Evolutionary conservation across 768 basidiomycete species (phyloP), one percentile per base, ranked within the genome.

Genomic region (Sarcodon sp.): DNA sequence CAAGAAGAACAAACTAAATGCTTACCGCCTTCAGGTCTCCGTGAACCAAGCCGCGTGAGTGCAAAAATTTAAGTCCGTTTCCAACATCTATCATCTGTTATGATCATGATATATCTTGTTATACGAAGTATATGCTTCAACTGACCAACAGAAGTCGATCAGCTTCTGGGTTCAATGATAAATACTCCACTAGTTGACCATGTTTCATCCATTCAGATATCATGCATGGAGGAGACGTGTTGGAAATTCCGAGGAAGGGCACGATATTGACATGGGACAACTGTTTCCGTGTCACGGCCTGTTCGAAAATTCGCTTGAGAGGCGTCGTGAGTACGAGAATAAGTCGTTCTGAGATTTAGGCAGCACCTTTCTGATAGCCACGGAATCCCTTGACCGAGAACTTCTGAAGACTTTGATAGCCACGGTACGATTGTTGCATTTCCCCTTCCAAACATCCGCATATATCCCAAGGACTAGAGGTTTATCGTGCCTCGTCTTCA

Each of bases 401-500:
- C 35, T 31, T 3, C 36, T 34, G 32, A 50, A 51, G 6, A 39
- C n/a, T 43, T 47, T 49, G 33, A 49, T 35, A 41, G 34, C 37
- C 9, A 53, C 48, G 13, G 43, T 16, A 7, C 31, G 47, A 12
- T 12, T 32, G 10, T 44, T 37, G 3, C 31, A 33, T 18, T 32
- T 9, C n/a, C 48, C 49, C n/a, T 45, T 35, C 51, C 51, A 53
- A 9, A 53, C 47, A 33, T 53, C 51, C 6, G 51, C 48, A 47
- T 46, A 53, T 3, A 43, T 44, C 6, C 51, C 51, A 33, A 18
- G 34, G 13, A 45, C 51, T 9, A 35, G 45, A 7, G 51, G 44
- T 1, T 45, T 21, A 12, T 33, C 35, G 16, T 44, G 31, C 4
- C 33, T 8, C 12, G n/a, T 41, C 8, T 8, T 16, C n/a, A 53